These are phyloP conservation scores for Puccinia polysora DNA, from an alignment of 1,284 basidiomycete genomes.

Conservation along the genomic window DNA sequence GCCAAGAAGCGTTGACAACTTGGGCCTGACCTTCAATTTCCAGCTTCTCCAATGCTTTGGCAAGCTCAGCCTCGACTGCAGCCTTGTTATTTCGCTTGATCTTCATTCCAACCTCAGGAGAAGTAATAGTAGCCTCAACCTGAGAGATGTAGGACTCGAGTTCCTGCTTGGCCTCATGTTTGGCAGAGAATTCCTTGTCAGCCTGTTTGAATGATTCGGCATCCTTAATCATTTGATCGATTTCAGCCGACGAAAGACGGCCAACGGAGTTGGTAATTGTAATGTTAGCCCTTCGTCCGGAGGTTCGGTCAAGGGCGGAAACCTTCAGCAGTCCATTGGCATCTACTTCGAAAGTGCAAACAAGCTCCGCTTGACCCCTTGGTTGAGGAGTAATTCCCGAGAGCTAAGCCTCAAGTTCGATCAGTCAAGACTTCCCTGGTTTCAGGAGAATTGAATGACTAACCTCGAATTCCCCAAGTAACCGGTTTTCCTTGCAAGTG, in stretches of 20 bases:
- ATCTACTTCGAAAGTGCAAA: constrained; percentile 88
- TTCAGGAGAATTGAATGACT: not conserved
- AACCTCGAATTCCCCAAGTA: constrained; percentile 88
- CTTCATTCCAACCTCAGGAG: constrained; percentile 92
- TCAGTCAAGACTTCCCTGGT: not conserved
- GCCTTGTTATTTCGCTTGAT: constrained; percentile 89
- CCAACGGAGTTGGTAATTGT: constrained; percentile 89
- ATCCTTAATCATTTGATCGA: constrained; percentile 97
- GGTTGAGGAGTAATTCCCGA: constrained; percentile 94
- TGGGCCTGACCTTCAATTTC: constrained; percentile 66
- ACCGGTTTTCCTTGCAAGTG: constrained; percentile 91
- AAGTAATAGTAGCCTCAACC: constrained; percentile 85
- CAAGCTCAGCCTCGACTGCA: constrained; percentile 90
- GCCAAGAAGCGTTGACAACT: not conserved
- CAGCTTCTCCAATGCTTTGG: constrained; percentile 89
- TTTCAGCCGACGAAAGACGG: constrained; percentile 86
- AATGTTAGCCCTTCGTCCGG: constrained; percentile 92
- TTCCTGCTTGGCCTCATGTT: constrained; percentile 92
- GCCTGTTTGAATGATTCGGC: constrained; percentile 92
- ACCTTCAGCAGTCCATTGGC: constrained; percentile 95
- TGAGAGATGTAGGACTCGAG: constrained; percentile 92
- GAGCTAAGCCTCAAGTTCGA: constrained; percentile 55
- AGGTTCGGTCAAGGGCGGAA: constrained; percentile 86
- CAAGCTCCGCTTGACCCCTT: constrained; percentile 90
- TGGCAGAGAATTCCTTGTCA: constrained; percentile 92